Base-by-base conservation (phyloP, 495 filamentous ascomycete species). In the Astrothelium macrocarpum region DNA sequence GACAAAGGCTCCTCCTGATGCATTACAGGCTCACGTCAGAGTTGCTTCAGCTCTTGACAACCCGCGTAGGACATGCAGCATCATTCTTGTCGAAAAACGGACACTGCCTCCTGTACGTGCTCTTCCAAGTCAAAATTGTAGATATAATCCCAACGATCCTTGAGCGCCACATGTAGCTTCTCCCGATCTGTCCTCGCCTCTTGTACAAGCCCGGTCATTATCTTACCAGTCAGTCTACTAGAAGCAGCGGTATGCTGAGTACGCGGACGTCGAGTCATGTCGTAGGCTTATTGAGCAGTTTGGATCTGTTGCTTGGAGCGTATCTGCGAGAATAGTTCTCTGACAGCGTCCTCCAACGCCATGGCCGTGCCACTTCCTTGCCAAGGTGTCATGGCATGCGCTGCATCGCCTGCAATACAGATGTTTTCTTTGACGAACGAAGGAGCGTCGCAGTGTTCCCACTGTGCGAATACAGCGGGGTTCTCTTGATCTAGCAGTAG, bases 401-500 rank as follows among this genome's bases (percentile, higher is more conserved):
- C 34, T 14, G 34, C 34, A 39, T 39, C 34, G 14, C 34, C 34
- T 5, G 34, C 34, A 39, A 39, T 39, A 39, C 34, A 39, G 5
- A 39, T 39, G 34, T 39, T 39, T 39, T 14, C 34, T 39, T 39
- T 39, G 34, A 39, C 34, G 34, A 5, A 39, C 5, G 34, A 39
- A 39, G 34, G 34, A 39, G 34, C 34, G 34, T 39, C 34, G 34
- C 34, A 5, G 34, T 39, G 34, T 39, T 39, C 34, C 45, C 45
- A 49, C 16, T 56, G 36, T n/a, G 45, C n/a, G 29, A 36, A 39
- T 9, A 63, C n/a, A 18, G 23, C 25, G 11, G 32, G 26, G 45
- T 53, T 53, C 59, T 36, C 39, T 63, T 45, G 32, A 32, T 31
- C 45, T 26, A 56, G 61, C 18, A 63, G 63, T 46, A 49, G 42